Evolutionary conservation across 228 moss, liverwort and hornwort genomes (phyloP).

Genomic region (Sphagnum fallax): DNA sequence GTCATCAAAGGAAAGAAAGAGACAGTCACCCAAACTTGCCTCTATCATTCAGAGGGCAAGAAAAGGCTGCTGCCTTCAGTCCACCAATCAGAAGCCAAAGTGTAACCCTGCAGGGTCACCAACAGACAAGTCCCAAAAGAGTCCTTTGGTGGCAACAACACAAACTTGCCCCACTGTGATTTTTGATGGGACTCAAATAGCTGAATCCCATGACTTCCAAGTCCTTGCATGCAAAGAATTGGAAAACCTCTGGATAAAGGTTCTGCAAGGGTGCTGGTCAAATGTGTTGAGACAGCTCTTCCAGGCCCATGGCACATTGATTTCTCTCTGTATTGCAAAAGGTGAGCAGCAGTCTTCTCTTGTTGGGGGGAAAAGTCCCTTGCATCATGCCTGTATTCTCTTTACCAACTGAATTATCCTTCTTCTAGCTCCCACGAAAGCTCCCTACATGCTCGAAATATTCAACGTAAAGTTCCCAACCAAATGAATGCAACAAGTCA

Average conservation of each 20-base stretch:
- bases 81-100: slow-evolving; percentile 35
- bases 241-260: slow-evolving; percentile 85
- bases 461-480: too few relatives aligned
- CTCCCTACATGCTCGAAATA: not conserved
- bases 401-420: not conserved
- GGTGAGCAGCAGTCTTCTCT: slow-evolving; percentile 11
- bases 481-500: too few relatives aligned
- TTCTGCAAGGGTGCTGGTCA: slow-evolving; percentile 76
- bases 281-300: slow-evolving; percentile 81
- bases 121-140: slow-evolving; percentile 7
- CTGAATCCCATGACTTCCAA: slow-evolving; percentile 42
- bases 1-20: slow-evolving; percentile 23
- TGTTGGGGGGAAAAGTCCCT: too few relatives aligned
- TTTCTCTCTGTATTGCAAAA: slow-evolving; percentile 76
- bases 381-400: not conserved
- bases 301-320: slow-evolving; percentile 70
- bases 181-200: slow-evolving; percentile 29
- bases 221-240: slow-evolving; percentile 75
- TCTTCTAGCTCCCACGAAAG: not conserved
- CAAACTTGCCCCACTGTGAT: slow-evolving; percentile 26
- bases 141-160: slow-evolving; percentile 6
- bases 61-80: slow-evolving; percentile 10
- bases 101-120: slow-evolving; percentile 48
- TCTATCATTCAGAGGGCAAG: slow-evolving; percentile 8
- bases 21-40: slow-evolving; percentile 10